These are phyloP conservation scores for Knoxdaviesia proteae DNA, from an alignment of 2,329 filamentous ascomycete species.

Conservation along the genomic window DNA sequence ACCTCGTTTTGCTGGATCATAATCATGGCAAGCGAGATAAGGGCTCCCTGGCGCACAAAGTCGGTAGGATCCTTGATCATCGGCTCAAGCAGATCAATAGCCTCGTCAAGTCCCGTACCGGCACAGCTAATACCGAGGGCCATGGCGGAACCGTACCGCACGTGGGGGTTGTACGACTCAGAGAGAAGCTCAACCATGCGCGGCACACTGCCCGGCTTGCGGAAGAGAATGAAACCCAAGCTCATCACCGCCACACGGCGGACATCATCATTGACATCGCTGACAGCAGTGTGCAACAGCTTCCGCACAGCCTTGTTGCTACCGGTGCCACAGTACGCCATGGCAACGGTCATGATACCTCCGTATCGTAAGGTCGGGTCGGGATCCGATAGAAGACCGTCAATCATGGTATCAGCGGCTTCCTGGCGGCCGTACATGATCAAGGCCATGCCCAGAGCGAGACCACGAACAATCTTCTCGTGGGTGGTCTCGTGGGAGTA, in stretches of 20 bases:
- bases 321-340: constrained; percentile 91
- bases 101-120: constrained; percentile 86
- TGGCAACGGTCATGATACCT: constrained; percentile 94
- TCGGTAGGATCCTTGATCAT: constrained; percentile 99
- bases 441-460: constrained; percentile 88
- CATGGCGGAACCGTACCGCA: constrained; percentile 95
- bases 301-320: constrained; percentile 98
- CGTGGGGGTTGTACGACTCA: constrained; percentile 97
- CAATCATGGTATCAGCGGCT: constrained; percentile 82
- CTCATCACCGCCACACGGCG: constrained; percentile 93
- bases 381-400: constrained; percentile 77
- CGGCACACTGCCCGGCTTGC: constrained; percentile 89
- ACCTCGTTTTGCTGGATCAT: constrained; percentile 98
- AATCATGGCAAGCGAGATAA: constrained; percentile 92
- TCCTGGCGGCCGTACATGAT: constrained; percentile 98
- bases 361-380: constrained; percentile 89
- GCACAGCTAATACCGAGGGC: constrained; percentile 95
- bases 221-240: constrained; percentile 93
- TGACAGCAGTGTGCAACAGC: constrained; percentile 86
- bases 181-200: constrained; percentile 97
- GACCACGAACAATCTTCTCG: constrained; percentile 93
- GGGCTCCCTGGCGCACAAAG: constrained; percentile 88
- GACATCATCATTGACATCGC: constrained; percentile 95
- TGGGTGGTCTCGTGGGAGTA: constrained; percentile 97
- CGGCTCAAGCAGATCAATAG: constrained; percentile 86